Conservation (phyloP, 2,329 filamentous ascomycete species). For the Sporothrix globosa region DNA sequence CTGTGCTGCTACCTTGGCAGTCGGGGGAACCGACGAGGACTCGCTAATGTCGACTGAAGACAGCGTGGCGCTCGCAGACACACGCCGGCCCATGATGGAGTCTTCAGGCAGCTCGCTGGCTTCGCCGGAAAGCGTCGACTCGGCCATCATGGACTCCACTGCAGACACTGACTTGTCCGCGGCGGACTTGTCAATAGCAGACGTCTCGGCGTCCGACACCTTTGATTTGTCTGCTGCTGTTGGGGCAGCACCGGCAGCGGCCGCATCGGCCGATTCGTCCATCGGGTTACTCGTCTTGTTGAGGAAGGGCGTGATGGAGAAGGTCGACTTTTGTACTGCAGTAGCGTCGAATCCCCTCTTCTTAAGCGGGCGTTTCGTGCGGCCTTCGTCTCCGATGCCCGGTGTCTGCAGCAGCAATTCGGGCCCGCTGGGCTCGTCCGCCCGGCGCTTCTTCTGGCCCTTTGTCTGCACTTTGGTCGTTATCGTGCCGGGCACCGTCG, state of each 20-base stretch:
- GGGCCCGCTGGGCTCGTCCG: constrained; percentile 50
- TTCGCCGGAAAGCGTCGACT: constrained; percentile 31
- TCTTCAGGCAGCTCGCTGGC: constrained; percentile 35
- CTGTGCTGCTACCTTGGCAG: constrained; percentile 19
- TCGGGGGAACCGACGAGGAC: constrained; percentile 9
- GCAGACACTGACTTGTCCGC: constrained; percentile 3
- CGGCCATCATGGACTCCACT: background rate
- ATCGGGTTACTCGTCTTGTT: constrained; percentile 64
- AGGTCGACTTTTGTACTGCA: constrained; percentile 83
- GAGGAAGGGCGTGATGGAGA: constrained; percentile 92
- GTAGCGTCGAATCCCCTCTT: constrained; percentile 61
- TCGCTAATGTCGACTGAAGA: constrained; percentile 24
- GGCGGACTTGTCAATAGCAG: background rate
- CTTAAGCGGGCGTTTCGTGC: constrained; percentile 52
- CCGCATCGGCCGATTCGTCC: constrained; percentile 43
- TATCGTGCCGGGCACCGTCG: constrained; percentile 42
- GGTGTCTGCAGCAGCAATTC: constrained; percentile 55
- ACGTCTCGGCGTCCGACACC: constrained; percentile 10
- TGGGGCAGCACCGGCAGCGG: background rate
- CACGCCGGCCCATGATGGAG: constrained; percentile 32
- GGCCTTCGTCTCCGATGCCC: constrained; percentile 41
- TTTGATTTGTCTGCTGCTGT: constrained; percentile 27
- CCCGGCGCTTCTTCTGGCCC: constrained; percentile 51
- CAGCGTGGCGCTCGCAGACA: constrained; percentile 20
- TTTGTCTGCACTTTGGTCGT: constrained; percentile 37